phyloP scores from a whole-genome alignment of 2,329 filamentous ascomycete genomes.

The Thielaviopsis musarum region DNA sequence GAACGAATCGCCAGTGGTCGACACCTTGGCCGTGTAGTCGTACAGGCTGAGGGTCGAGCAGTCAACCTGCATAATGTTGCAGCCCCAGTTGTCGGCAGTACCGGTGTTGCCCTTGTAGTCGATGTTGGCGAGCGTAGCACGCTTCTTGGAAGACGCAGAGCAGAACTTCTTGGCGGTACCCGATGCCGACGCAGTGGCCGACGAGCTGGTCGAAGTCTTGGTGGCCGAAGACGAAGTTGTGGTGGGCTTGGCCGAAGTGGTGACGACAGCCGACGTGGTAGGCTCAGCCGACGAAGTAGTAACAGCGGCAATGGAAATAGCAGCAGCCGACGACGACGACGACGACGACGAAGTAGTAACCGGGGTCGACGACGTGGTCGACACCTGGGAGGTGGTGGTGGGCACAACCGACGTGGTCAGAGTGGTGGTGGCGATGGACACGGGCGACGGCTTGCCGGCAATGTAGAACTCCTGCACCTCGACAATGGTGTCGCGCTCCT shows the following conservation, averaged over 20 bases:
- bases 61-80: conserved; percentile 33
- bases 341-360: conserved; percentile 2
- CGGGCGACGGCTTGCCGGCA: conserved; percentile 19
- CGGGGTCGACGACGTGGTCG: background rate
- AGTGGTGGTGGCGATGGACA: conserved; percentile 15
- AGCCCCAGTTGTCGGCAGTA: conserved; percentile 25
- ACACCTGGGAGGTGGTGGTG: conserved; percentile 11
- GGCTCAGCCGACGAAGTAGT: background rate
- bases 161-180: conserved; percentile 17
- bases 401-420: conserved; percentile 11
- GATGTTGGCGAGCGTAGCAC: conserved; percentile 29
- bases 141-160: conserved; percentile 24
- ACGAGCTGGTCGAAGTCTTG: conserved; percentile 9
- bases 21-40: conserved; percentile 27
- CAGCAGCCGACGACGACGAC: conserved; percentile 2
- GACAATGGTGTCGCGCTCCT: conserved; percentile 1
- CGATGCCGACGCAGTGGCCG: background rate
- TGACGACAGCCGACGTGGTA: background rate
- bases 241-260: background rate
- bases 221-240: conserved; percentile 15
- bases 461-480: conserved; percentile 18
- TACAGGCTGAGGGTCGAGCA: conserved; percentile 23
- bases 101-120: conserved; percentile 32
- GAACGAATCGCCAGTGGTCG: conserved; percentile 21
- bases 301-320: conserved; percentile 12